Base-by-base conservation (phyloP, 202 grass and related monocot genomes). In the Panicum hallii region DNA sequence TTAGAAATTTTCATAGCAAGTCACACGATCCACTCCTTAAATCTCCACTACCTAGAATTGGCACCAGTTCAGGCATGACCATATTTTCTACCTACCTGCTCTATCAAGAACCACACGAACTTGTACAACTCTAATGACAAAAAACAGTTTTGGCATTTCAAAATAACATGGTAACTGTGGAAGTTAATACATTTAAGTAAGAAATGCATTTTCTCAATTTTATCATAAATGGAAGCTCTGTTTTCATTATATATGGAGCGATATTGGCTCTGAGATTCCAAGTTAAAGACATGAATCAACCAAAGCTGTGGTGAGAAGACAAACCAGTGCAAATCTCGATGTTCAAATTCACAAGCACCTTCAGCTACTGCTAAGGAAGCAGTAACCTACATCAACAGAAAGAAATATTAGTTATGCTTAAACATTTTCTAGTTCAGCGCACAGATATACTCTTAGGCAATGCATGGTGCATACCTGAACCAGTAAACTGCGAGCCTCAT, bases 281-380 rank as follows among this genome's bases (percentile, higher is more conserved):
- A 69, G 36, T 53, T 78, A 32, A 76, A 62, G 26, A 67, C 38
- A 86, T 57, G 45, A 83, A 69, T 76, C 12, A 79, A 50, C 40
- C 11, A 58, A 88, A 71, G 54, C 55, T 80, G 70, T 12, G 9
- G 40, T 85, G 61, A 69, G 60, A 89, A 73, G 22, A 89, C 75
- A 87, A 86, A 98, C 96, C 96, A 98, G 66, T 98, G 96, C 74
- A 98, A 87, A 90, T 98, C 96, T 83, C 96, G 89, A 83, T 98
- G 96, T 84, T 95, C 96, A 88, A 98, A 98, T 88, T 94, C 91
- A 2, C 96, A 98, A 17, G 91, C 93, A 67, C 75, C 82, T 88
- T 95, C 96, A 66, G 91, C 93, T 16, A 98, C 96, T 79, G 96
- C 91, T 70, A 98, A 92, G 44, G 96, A 88, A 73, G 76, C 79